Conservation (phyloP, 331 rosid genomes). For the Dryas integrifolia region DNA sequence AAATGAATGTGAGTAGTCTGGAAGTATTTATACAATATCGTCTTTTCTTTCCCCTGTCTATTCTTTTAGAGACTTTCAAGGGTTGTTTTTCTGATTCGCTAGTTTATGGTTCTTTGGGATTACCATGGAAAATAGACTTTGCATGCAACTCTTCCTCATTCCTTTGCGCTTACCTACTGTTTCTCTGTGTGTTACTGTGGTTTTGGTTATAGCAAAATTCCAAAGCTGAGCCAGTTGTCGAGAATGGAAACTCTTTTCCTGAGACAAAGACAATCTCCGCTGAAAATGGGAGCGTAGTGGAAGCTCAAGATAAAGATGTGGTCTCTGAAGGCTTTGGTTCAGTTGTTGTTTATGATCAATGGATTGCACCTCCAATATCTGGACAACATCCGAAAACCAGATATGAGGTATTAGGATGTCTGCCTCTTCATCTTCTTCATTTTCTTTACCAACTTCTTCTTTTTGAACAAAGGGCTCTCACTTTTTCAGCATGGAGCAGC, state of each 20-base stretch:
- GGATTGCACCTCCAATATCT: constrained; percentile 70
- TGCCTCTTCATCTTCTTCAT: constrained; percentile 19
- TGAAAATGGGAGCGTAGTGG: constrained; percentile 65
- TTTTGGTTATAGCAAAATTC: constrained; percentile 48
- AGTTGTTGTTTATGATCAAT: constrained; percentile 75
- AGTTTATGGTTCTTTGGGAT: not conserved
- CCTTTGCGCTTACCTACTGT: not conserved
- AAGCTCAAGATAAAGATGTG: constrained; percentile 75
- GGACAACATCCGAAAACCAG: constrained; percentile 80
- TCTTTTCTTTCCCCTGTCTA: not conserved
- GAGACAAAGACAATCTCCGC: constrained; percentile 68
- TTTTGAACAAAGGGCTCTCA: constrained; percentile 31
- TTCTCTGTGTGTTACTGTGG: constrained; percentile 15
- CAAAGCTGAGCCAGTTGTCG: constrained; percentile 57
- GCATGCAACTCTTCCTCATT: not conserved
- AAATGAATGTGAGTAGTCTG: constrained; percentile 73
- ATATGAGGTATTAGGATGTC: constrained; percentile 65
- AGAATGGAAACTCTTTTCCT: constrained; percentile 70
- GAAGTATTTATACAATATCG: constrained; percentile 3
- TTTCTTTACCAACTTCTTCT: not conserved
- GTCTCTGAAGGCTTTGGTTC: constrained; percentile 67
- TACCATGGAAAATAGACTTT: not conserved
- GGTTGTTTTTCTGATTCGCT: no score
- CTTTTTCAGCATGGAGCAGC: constrained; percentile 87
- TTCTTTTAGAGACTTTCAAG: not conserved